Base-by-base conservation (phyloP, 371 early-diverging fungal genomes). In the Mucor sp. region DNA sequence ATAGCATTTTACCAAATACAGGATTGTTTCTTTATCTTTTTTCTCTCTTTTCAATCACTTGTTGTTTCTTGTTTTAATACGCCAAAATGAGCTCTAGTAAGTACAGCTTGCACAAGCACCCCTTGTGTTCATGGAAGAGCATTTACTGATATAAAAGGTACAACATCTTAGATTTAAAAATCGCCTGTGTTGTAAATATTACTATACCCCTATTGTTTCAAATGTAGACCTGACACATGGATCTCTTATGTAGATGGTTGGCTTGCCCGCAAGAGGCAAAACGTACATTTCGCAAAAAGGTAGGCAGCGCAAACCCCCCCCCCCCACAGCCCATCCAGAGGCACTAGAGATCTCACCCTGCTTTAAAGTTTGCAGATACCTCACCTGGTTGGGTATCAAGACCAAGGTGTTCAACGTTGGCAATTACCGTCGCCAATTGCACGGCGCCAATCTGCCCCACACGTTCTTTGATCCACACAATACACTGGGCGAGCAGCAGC, bases 321-420 rank as follows among this genome's bases (percentile, higher is more conserved):
- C 25, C 17, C 41, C n/a, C 6, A 27, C 2, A 30, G 30, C 30
- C 30, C 30, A 30, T 30, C 2, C 30, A 30, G 30, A 28, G 25
- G n/a, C 3, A 35, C 12, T 7, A 17, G 23, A 23, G 11, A 43
- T 12, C 25, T 47, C 5, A 47, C 50, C 9, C 11, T 21, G 3
- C 21, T 11, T 50, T 39, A 58, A 71, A 92, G 91, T 96, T n/a
- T 92, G 93, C 61, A 88, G 97, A 19, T 98, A 97, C 80, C 84
- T 97, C 67, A 88, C 90, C 48, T 99, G 99, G 99, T 82, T 99
- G 32, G 97, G 98, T 39, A 93, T 97, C 41, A 87, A 89, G 60
- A 90, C 96, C 9, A 87, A 93, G 65, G 94, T 96, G 15, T 99
- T 96, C 77, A 97, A 97, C 75, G 95, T 99, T 37, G 98, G 97